Evolutionary conservation across 345 rosid species (phyloP).

Genomic region (Camelina laxa): DNA sequence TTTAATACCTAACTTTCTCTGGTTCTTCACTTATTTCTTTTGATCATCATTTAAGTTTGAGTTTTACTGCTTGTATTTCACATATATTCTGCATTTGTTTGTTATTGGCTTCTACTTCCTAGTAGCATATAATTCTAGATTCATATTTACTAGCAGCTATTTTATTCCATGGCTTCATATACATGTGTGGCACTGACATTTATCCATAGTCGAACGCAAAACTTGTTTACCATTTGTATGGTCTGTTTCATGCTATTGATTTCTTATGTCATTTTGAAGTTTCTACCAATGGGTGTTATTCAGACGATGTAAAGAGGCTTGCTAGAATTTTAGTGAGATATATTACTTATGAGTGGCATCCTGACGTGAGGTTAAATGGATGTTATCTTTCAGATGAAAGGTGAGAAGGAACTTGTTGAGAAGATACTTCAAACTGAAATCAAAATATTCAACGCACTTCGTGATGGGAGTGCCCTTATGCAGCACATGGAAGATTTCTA

Average conservation of each 20-base stretch:
- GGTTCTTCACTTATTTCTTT: constrained; percentile 15
- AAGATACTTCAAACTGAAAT: constrained; percentile 90
- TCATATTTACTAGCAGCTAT: constrained; percentile 2
- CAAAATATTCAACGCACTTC: constrained; percentile 79
- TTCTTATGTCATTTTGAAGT: constrained; percentile 14
- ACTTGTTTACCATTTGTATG: not conserved
- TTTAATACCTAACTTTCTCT: constrained; percentile 16
- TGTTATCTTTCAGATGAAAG: constrained; percentile 78
- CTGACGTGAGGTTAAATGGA: not conserved
- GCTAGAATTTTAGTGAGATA: constrained; percentile 11
- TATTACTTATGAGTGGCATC: constrained; percentile 7
- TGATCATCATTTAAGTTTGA: constrained; percentile 7
- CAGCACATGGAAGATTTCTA: constrained; percentile 99
- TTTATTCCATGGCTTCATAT: constrained; percentile 7
- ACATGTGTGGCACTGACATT: constrained; percentile 6
- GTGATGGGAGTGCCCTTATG: constrained; percentile 96
- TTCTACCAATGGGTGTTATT: constrained; percentile 1
- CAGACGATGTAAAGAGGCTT: constrained; percentile 6
- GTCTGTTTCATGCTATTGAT: constrained; percentile 2
- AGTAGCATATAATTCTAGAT: constrained; percentile 1
- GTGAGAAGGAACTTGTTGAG: constrained; percentile 89
- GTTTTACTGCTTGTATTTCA: constrained; percentile 8
- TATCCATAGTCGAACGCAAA: not conserved
- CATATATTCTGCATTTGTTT: constrained; percentile 14
- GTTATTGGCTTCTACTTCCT: constrained; percentile 12